A percentile compares a stretch with the other conserved stretches of the same genome.
Evolutionary conservation across 106 monocot species (phyloP).

Genomic region (Dioscorea alata): DNA sequence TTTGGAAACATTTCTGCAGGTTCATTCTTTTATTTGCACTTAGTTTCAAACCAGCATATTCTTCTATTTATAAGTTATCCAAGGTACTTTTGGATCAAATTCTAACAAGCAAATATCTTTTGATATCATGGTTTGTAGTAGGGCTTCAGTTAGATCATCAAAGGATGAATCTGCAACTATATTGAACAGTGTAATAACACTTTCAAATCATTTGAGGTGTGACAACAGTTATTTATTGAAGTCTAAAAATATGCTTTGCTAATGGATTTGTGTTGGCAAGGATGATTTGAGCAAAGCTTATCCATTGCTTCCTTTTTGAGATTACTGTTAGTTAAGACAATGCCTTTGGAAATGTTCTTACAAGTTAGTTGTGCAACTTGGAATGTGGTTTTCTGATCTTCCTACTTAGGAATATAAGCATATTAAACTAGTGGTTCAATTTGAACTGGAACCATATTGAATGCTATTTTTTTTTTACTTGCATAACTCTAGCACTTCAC

Average conservation of each 20-base stretch:
- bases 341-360: constrained; percentile 86
- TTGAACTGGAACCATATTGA: too few species aligned
- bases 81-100: constrained; percentile 43
- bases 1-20: too few species aligned
- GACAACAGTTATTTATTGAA: constrained; percentile 13
- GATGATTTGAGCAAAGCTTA: constrained; percentile 79
- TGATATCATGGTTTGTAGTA: constrained; percentile 29
- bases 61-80: constrained; percentile 31
- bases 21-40: too few species aligned
- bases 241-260: constrained; percentile 36
- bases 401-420: constrained; percentile 34
- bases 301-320: constrained; percentile 75
- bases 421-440: too few species aligned
- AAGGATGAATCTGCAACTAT: constrained; percentile 11
- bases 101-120: constrained; percentile 38
- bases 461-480: too few species aligned
- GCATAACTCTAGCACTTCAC: too few species aligned
- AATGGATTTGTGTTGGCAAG: constrained; percentile 79
- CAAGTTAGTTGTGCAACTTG: constrained; percentile 70
- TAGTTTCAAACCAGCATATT: too few species aligned
- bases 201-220: constrained; percentile 6
- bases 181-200: constrained; percentile 16
- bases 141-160: constrained; percentile 21
- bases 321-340: constrained; percentile 49
- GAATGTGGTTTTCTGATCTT: constrained; percentile 68